Conservation (phyloP, 2,329 filamentous ascomycete species). For the Coniochaeta pulveracea region DNA sequence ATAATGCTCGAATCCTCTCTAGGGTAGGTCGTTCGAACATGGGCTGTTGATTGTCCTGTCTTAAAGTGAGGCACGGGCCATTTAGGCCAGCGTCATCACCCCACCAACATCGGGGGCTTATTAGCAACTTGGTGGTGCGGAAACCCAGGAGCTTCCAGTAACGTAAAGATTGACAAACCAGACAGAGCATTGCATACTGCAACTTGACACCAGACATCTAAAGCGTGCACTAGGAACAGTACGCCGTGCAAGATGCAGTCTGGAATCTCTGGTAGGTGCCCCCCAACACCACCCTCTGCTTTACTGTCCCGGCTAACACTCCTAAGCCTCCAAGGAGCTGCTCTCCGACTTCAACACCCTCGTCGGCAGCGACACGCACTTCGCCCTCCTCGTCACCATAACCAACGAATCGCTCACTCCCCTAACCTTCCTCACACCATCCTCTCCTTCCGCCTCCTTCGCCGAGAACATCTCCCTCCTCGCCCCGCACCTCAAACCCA, state of each 20-base stretch:
- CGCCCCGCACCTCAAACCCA: slow-evolving; percentile 50
- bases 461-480: slow-evolving; percentile 52
- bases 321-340: slow-evolving; percentile 64
- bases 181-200: too few species aligned
- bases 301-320: not conserved
- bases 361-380: slow-evolving; percentile 47
- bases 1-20: too few species aligned
- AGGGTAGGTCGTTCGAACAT: too few species aligned
- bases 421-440: slow-evolving; percentile 37
- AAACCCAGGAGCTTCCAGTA: too few species aligned
- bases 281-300: not conserved
- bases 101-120: too few species aligned
- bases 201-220: too few species aligned
- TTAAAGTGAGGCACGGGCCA: too few species aligned
- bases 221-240: too few species aligned
- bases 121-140: too few species aligned
- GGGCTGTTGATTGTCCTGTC: too few species aligned
- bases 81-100: too few species aligned
- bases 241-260: slow-evolving; percentile 15
- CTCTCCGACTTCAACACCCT: slow-evolving; percentile 61
- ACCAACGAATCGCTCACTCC: slow-evolving; percentile 57
- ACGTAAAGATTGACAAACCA: too few species aligned
- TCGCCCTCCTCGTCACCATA: slow-evolving; percentile 64
- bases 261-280: slow-evolving; percentile 14
- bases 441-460: slow-evolving; percentile 45